These are phyloP conservation scores for Aaosphaeria pasadenensis DNA, from an alignment of 2,329 filamentous ascomycete genomes.

Conservation along the genomic window DNA sequence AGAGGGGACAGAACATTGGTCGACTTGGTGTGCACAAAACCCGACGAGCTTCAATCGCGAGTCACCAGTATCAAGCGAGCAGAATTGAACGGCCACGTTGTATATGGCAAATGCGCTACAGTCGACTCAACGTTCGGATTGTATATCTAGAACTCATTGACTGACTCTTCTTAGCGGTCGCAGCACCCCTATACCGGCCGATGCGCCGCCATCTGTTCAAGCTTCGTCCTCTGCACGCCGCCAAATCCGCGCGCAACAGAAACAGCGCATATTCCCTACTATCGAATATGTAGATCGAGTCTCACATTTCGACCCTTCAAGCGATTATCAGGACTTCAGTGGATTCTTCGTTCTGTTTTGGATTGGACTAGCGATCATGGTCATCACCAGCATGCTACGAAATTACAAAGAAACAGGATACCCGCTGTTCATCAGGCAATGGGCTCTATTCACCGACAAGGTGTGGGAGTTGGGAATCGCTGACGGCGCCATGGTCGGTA, in stretches of 20 bases:
- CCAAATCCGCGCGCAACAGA: slow-evolving; percentile 75
- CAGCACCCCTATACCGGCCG: slow-evolving; percentile 78
- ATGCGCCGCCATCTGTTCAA: slow-evolving; percentile 89
- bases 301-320: slow-evolving; percentile 91
- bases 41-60: too few species aligned
- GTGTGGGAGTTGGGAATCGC: slow-evolving; percentile 81
- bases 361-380: slow-evolving; percentile 96
- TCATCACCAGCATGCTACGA: slow-evolving; percentile 86
- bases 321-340: slow-evolving; percentile 89
- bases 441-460: slow-evolving; percentile 83
- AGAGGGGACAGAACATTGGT: too few species aligned
- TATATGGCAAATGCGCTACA: too few species aligned
- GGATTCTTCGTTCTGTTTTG: slow-evolving; percentile 99
- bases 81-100: too few species aligned
- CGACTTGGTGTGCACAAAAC: too few species aligned
- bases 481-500: slow-evolving; percentile 81
- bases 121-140: too few species aligned
- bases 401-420: slow-evolving; percentile 93
- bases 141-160: slow-evolving; percentile 21
- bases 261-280: slow-evolving; percentile 83
- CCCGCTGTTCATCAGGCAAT: slow-evolving; percentile 81
- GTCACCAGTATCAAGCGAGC: too few species aligned
- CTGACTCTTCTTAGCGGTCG: slow-evolving; percentile 59
- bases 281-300: slow-evolving; percentile 88
- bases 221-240: slow-evolving; percentile 82